Evolutionary conservation across 768 basidiomycete species (phyloP), one percentile per base, ranked within the genome.

Genomic region (Leucosporidium creatinivorum): DNA sequence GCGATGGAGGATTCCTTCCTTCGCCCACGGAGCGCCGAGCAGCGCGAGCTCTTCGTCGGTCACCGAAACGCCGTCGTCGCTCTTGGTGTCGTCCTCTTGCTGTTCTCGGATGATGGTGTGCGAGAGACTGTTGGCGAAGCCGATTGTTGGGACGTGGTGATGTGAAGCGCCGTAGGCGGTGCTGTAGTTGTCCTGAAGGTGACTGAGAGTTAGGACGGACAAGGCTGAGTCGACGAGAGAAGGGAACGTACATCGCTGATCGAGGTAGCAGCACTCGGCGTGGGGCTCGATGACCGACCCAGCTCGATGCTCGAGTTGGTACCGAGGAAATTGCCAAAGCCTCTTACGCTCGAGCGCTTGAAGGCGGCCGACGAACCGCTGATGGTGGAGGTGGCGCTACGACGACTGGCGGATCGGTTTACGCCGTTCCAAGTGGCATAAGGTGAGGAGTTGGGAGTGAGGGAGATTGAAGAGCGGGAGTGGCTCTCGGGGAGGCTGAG

Each of bases 11-110:
- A 94, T 89, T 18, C 96, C 96, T 78, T 99, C 96, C 79, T 99
- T 99, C 0, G 96, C 96, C 94, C 94, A 99, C 0, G 96, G 96
- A 8, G 96, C 87, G 21, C 96, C 96, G 21, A 96, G 85, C 48
- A 98, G 81, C 2, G 94, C 94, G 18, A 99, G 82, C 78, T 98
- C 96, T 74, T 98, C 94, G 62, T 72, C 69, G 10, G 89, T 86
- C 67, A 97, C 49, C 12, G 60, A 64, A 33, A 62, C 49, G 17
- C 52, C 74, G 23, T 77, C 79, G 23, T 74, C 70, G 33, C 77
- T 79, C 7, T 89, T 85, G 49, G 81, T 84, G 73, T 93, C 91
- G 73, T 91, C 91, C 78, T 97, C 93, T 67, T 91, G 91, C 0
- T 89, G 82, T 79, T 98, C 96, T 28, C 88, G 86, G 75, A 99